Conservation (phyloP, 108 stramenopile genomes). For the Cyclotella distinguenda region DNA sequence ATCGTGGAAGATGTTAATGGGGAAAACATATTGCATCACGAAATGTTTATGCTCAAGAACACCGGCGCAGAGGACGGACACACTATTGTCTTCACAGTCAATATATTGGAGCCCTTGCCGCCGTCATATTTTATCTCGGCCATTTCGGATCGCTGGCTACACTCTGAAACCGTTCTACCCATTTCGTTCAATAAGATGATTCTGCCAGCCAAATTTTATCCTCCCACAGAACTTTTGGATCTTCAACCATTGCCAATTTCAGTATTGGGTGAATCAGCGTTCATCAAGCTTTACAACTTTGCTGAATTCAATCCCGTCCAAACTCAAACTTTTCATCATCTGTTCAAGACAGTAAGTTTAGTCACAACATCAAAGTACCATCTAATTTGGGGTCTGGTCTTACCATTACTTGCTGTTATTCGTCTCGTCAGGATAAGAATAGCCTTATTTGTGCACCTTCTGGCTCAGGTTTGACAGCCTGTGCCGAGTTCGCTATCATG, state of each 20-base stretch:
- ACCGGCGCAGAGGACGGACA: slow-evolving; percentile 86
- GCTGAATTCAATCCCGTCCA: slow-evolving; percentile 96
- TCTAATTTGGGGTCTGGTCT: background rate
- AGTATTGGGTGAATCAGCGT: slow-evolving; percentile 76
- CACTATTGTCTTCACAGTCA: slow-evolving; percentile 88
- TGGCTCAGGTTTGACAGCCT: slow-evolving; percentile 90
- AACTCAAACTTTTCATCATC: slow-evolving; percentile 95
- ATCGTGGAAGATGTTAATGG: slow-evolving; percentile 97
- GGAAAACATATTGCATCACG: slow-evolving; percentile 94
- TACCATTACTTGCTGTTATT: background rate
- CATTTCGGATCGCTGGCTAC: slow-evolving; percentile 96
- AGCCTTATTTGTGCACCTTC: slow-evolving; percentile 94
- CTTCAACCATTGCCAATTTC: slow-evolving; percentile 91
- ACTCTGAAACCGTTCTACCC: slow-evolving; percentile 88
- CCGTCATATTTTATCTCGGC: slow-evolving; percentile 96
- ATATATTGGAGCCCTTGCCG: slow-evolving; percentile 93
- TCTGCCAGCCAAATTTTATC: slow-evolving; percentile 94
- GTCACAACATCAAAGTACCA: background rate
- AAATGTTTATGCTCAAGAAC: slow-evolving; percentile 84
- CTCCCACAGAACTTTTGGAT: slow-evolving; percentile 96
- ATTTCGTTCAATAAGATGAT: slow-evolving; percentile 96
- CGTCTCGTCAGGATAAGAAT: slow-evolving; percentile 59
- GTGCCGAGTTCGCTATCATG: slow-evolving; percentile 95
- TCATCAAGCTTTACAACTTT: slow-evolving; percentile 69
- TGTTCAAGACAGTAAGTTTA: slow-evolving; percentile 83